These are phyloP conservation scores for Paramecium pentaurelia DNA, from an alignment of 73 alveolate species.

Conservation along the genomic window DNA sequence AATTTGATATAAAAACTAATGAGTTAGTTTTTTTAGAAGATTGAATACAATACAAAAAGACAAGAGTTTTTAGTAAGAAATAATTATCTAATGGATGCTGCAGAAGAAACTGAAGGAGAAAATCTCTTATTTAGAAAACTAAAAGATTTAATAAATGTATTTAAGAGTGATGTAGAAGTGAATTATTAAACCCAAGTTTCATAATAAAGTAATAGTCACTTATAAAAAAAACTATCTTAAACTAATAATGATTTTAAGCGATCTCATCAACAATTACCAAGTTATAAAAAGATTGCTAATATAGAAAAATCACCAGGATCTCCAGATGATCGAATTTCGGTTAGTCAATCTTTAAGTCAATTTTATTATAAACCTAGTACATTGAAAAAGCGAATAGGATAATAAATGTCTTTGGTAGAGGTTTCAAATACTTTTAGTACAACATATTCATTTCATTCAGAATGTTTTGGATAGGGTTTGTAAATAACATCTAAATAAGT, in stretches of 20 bases:
- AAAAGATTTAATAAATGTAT: background rate
- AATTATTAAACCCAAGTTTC: background rate
- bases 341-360: background rate
- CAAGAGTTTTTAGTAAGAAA: background rate
- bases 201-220: background rate
- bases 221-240: background rate
- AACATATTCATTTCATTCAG: background rate
- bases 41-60: background rate
- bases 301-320: slow-evolving; percentile 8
- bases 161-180: background rate
- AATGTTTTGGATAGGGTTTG: slow-evolving; percentile 6
- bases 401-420: background rate
- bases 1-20: background rate
- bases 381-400: background rate
- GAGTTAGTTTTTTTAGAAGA: background rate
- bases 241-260: background rate
- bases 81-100: background rate
- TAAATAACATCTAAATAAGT: background rate
- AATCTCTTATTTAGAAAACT: background rate
- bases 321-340: background rate
- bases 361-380: background rate
- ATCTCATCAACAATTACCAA: background rate
- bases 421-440: background rate
- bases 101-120: slow-evolving; percentile 30
- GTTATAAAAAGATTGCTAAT: background rate